phyloP scores from a whole-genome alignment of 1,139 yeast genomes.

The Zygosaccharomyces sapae region DNA sequence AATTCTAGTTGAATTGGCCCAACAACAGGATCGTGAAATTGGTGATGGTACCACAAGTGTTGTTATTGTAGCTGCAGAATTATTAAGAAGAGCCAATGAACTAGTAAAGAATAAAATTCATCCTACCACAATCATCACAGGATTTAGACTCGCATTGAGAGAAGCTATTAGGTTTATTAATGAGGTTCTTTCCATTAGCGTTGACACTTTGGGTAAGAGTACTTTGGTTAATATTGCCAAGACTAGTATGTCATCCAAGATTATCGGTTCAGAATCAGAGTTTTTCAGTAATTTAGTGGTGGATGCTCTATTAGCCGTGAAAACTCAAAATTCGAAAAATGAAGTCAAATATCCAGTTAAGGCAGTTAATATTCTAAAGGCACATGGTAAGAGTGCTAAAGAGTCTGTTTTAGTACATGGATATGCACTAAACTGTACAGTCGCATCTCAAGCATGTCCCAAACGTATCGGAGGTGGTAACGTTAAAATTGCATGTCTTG shows the following conservation, averaged over 20 bases:
- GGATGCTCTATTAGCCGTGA: constrained; percentile 93
- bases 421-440: constrained; percentile 94
- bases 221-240: constrained; percentile 82
- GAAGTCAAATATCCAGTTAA: constrained; percentile 93
- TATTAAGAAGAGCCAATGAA: constrained; percentile 89
- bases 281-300: constrained; percentile 90
- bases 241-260: constrained; percentile 95
- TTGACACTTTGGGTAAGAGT: constrained; percentile 79
- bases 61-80: constrained; percentile 89
- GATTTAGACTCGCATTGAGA: constrained; percentile 87
- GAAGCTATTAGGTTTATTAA: constrained; percentile 89
- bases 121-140: constrained; percentile 96
- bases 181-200: constrained; percentile 78
- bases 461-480: constrained; percentile 58
- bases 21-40: constrained; percentile 97
- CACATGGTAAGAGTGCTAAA: constrained; percentile 88
- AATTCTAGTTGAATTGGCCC: constrained; percentile 93
- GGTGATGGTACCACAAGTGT: constrained; percentile 98
- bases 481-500: constrained; percentile 81
- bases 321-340: constrained; percentile 83
- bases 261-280: constrained; percentile 92
- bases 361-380: constrained; percentile 93
- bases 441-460: constrained; percentile 96
- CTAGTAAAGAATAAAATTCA: constrained; percentile 90
- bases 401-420: constrained; percentile 90